Evolutionary conservation across 2,329 filamentous ascomycete genomes (phyloP), one percentile per base, ranked within the genome.

Genomic region (Intubia oerlemansii): DNA sequence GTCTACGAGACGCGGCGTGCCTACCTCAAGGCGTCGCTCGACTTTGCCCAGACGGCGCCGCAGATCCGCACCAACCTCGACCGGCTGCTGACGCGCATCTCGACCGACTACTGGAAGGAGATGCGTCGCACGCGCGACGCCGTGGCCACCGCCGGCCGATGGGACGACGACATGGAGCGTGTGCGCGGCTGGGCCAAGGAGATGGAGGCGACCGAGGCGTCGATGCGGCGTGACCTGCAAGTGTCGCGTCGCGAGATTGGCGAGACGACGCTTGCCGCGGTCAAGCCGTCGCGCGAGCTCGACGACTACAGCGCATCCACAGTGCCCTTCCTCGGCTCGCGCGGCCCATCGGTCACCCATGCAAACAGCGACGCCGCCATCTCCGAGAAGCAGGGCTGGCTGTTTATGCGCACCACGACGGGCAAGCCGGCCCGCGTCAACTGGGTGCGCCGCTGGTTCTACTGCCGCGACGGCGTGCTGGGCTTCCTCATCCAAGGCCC

Each of bases 401-500:
- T 98, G 3, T 91, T 84, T 47, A 49, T 92, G 39, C 66, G 81
- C 29, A 78, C 73, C 1, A 56, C 84, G 7, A 72, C 78, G 2
- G 84, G 82, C 20, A 95, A 93, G 48, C 85, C 85, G 1, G 78
- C 82, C 10, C 64, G 85, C 35, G 81, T 82, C n/a, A 65, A 68
- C 23, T 98, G 88, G 88, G 65, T 81, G 16, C 67, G 81, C 34
- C 66, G 85, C 30, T 98, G 88, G 88, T 92, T 88, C 44, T 95
- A 92, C 47, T 75, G 92, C 40, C 84, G 85, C 38, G 75, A 91
- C 43, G 85, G 88, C 22, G 88, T 95, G 33, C 95, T 98, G 49
- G 88, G 88, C 14, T 95, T 82, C 70, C 60, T 98, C 5, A 66
- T 88, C 13, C 82, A 90, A 42, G 78, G 79, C 4, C 57, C 69